These are phyloP conservation scores for Mucuna pruriens DNA, from an alignment of 306 rosid species.

Conservation along the genomic window DNA sequence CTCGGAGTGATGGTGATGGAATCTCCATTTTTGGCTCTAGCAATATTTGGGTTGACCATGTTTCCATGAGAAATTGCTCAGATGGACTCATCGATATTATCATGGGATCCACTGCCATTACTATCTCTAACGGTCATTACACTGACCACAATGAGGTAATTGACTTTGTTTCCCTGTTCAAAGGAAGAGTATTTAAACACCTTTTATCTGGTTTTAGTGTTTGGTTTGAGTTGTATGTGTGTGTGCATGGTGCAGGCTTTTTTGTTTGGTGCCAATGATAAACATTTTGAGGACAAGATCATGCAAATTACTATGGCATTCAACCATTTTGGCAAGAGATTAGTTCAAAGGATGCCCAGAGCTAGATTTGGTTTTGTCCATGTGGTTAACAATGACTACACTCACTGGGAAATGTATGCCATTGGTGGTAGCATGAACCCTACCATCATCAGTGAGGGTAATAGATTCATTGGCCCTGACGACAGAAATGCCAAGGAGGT, in stretches of 20 bases:
- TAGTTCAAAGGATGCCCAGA: conserved; percentile 84
- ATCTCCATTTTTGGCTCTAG: conserved; percentile 77
- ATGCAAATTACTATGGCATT: conserved; percentile 86
- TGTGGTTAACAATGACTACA: conserved; percentile 77
- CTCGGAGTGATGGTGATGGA: conserved; percentile 78
- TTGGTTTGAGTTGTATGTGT: neutral
- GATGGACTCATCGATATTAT: conserved; percentile 82
- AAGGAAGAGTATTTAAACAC: too few relatives aligned
- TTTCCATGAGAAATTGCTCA: conserved; percentile 60
- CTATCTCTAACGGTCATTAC: conserved; percentile 84
- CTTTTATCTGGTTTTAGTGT: neutral
- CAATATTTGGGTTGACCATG: conserved; percentile 82
- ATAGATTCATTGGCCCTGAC: conserved; percentile 63
- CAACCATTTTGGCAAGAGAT: conserved; percentile 80
- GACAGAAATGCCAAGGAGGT: conserved; percentile 52
- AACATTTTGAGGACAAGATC: conserved; percentile 42
- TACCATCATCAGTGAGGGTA: conserved; percentile 83
- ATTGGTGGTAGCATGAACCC: conserved; percentile 80
- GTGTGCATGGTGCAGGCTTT: conserved; percentile 55
- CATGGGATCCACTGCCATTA: conserved; percentile 81
- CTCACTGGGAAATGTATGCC: conserved; percentile 91
- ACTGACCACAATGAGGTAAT: conserved; percentile 74
- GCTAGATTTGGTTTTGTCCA: conserved; percentile 73
- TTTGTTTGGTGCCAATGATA: conserved; percentile 74
- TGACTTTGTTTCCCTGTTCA: too few relatives aligned